Evolutionary conservation across 1,284 basidiomycete species (phyloP).

Genomic region (Mycosarcoma maydis): DNA sequence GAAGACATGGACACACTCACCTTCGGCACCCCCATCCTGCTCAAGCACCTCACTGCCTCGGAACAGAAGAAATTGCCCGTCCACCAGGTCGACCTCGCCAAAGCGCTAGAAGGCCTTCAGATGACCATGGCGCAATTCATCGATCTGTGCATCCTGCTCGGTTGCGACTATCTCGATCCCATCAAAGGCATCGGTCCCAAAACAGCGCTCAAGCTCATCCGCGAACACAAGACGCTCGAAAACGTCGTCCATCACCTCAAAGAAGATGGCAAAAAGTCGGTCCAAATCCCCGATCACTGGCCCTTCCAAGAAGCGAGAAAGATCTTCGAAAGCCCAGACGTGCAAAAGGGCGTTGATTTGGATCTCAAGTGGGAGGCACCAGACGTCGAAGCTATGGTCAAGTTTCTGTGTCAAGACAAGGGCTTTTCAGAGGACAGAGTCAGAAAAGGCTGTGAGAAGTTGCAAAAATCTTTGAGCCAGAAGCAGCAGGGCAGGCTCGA

Average conservation of each 20-base stretch:
- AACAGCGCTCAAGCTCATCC: constrained; percentile 89
- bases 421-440: constrained; percentile 99
- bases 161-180: constrained; percentile 97
- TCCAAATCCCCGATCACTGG: constrained; percentile 86
- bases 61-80: constrained; percentile 99
- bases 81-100: constrained; percentile 84
- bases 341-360: constrained; percentile 83
- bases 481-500: constrained; percentile 97
- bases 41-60: constrained; percentile 97
- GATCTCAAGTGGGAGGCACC: constrained; percentile 96
- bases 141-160: constrained; percentile 94
- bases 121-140: constrained; percentile 96
- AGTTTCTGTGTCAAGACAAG: constrained; percentile 93
- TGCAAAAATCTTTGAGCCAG: constrained; percentile 83
- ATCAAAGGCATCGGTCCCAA: constrained; percentile 95
- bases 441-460: constrained; percentile 91
- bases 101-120: constrained; percentile 84
- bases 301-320: constrained; percentile 94
- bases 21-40: constrained; percentile 88
- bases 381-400: constrained; percentile 90
- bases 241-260: constrained; percentile 83
- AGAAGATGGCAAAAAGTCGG: constrained; percentile 63
- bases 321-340: constrained; percentile 88
- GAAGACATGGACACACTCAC: constrained; percentile 99
- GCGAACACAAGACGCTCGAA: constrained; percentile 84